Conservation (phyloP, 176 grass and related monocot species). For the Alopecurus myosuroides region DNA sequence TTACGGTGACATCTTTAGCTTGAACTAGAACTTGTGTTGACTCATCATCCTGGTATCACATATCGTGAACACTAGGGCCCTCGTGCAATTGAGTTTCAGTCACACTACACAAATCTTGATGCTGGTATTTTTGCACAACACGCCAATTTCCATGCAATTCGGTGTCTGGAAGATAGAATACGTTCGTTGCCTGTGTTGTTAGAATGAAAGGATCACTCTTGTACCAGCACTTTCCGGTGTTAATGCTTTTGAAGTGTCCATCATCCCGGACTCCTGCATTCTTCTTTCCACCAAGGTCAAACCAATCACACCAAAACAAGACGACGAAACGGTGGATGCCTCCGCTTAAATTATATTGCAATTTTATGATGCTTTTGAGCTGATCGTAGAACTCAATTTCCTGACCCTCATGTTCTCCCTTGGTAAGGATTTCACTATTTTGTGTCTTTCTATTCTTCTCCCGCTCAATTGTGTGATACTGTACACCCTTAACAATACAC, state of each 20-base stretch:
- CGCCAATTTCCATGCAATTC: not conserved
- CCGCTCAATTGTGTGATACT: not conserved
- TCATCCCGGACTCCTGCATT: not conserved
- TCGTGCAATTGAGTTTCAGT: not conserved
- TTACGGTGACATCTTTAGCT: not conserved
- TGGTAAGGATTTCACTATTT: no score
- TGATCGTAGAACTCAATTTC: no score
- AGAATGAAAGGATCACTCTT: not conserved
- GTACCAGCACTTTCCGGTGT: not conserved
- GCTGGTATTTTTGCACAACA: not conserved
- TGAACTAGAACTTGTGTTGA: not conserved
- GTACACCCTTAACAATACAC: not conserved
- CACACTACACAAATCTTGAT: not conserved
- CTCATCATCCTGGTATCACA: not conserved
- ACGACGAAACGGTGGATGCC: not conserved
- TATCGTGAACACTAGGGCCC: not conserved
- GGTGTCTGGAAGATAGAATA: not conserved
- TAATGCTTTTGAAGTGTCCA: not conserved
- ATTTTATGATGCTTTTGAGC: not conserved
- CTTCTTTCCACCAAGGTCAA: not conserved
- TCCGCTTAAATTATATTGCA: not conserved
- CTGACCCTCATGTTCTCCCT: no score
- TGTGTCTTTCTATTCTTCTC: no score
- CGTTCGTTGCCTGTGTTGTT: not conserved
- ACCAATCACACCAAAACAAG: not conserved